Conservation (phyloP, 495 filamentous ascomycete species). For the Geoglossum glabrum region DNA sequence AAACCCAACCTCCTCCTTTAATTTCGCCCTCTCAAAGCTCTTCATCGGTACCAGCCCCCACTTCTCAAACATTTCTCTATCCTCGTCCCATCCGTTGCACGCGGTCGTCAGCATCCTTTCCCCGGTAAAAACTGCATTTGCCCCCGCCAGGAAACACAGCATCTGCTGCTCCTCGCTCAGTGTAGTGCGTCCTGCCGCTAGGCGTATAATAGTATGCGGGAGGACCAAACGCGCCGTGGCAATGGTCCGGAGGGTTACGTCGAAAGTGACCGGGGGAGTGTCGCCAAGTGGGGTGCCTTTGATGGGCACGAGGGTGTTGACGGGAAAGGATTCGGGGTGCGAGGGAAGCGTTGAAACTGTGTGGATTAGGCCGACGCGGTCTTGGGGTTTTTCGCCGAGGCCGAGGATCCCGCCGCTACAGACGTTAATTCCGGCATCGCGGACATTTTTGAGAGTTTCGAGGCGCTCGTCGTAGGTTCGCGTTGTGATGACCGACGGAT, state of each 20-base stretch:
- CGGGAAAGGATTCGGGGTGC: slow-evolving; percentile 70
- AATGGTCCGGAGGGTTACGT: slow-evolving; percentile 51
- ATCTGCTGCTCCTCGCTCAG: slow-evolving; percentile 68
- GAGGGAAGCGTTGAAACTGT: slow-evolving; percentile 53
- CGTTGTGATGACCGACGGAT: slow-evolving; percentile 62
- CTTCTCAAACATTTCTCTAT: slow-evolving; percentile 52
- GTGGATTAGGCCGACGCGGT: slow-evolving; percentile 60
- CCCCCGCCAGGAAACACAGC: slow-evolving; percentile 65
- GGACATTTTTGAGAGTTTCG: slow-evolving; percentile 49
- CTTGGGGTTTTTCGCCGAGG: slow-evolving; percentile 50
- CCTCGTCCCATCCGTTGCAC: slow-evolving; percentile 76
- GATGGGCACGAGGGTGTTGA: slow-evolving; percentile 72
- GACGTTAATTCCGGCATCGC: slow-evolving; percentile 66
- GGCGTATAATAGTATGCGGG: slow-evolving; percentile 58
- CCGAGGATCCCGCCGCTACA: slow-evolving; percentile 71
- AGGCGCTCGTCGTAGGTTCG: slow-evolving; percentile 68
- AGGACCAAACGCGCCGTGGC: slow-evolving; percentile 61
- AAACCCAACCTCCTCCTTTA: too few species aligned
- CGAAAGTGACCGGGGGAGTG: slow-evolving; percentile 46
- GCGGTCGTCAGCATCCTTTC: slow-evolving; percentile 85
- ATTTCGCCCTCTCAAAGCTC: slow-evolving; percentile 11
- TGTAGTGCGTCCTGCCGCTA: slow-evolving; percentile 60
- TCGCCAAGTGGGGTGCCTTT: slow-evolving; percentile 66
- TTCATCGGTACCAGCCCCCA: slow-evolving; percentile 61
- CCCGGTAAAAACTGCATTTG: slow-evolving; percentile 76